Percentiles rank a stretch among this genome's conserved stretches.
Conservation (phyloP, 495 filamentous ascomycete species). For the Penicillium robsamsonii region DNA sequence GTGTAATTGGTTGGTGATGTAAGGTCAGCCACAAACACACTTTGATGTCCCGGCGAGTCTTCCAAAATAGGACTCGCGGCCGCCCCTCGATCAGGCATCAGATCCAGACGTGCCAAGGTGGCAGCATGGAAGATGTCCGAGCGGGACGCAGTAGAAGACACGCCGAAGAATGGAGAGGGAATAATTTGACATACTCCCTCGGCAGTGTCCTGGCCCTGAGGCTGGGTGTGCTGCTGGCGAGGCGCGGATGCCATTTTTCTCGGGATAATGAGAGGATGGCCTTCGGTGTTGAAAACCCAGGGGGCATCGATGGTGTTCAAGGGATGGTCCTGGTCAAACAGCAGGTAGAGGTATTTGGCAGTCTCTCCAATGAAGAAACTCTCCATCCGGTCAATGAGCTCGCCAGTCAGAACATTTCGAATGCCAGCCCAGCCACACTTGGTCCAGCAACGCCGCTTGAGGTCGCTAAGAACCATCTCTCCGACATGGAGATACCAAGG, state of each 20-base stretch:
- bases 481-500: conserved; percentile 96
- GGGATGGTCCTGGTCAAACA: conserved; percentile 84
- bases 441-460: conserved; percentile 88
- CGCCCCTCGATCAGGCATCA: conserved; percentile 57
- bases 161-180: conserved; percentile 59
- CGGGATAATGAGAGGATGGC: conserved; percentile 88
- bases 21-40: conserved; percentile 56
- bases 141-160: conserved; percentile 78
- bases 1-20: conserved; percentile 72
- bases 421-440: conserved; percentile 93
- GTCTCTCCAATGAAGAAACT: conserved; percentile 98
- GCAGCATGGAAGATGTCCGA: conserved; percentile 91
- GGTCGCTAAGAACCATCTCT: conserved; percentile 89
- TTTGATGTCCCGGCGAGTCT: conserved; percentile 50
- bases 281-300: conserved; percentile 94
- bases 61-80: conserved; percentile 54
- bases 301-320: conserved; percentile 81
- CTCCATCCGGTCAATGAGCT: conserved; percentile 95
- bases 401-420: conserved; percentile 86
- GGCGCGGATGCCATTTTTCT: conserved; percentile 34
- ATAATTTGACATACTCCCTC: conserved; percentile 55
- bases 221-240: conserved; percentile 12
- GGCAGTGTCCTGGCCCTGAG: conserved; percentile 12
- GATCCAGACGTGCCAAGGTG: conserved; percentile 76
- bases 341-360: conserved; percentile 86